Conservation (phyloP, 73 alveolate species). For the Chromera velia region DNA sequence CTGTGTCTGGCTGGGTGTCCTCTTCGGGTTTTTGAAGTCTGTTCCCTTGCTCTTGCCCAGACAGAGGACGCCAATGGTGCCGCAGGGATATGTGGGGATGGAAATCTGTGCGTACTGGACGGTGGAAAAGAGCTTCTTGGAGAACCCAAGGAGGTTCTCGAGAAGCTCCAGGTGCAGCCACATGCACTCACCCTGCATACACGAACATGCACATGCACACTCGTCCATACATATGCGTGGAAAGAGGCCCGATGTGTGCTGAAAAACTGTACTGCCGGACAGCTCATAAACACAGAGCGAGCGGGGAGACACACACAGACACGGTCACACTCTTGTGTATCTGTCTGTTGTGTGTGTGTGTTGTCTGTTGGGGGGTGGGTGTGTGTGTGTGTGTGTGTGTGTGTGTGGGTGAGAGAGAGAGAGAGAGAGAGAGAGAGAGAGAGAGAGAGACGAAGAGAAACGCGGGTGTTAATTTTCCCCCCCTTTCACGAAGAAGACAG, state of each 20-base stretch:
- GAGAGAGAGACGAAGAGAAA: too few relatives aligned
- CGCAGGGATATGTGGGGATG: constrained; percentile 38
- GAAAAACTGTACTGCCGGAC: too few relatives aligned
- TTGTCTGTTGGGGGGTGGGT: too few relatives aligned
- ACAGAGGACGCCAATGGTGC: constrained; percentile 23
- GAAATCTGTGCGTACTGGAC: not conserved
- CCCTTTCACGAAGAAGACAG: too few relatives aligned
- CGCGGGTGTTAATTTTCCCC: too few relatives aligned
- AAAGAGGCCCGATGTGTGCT: too few relatives aligned
- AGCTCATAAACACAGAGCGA: too few relatives aligned
- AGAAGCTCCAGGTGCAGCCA: not conserved
- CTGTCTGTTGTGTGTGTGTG: not conserved
- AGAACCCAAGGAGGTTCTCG: not conserved
- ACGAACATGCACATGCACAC: not conserved
- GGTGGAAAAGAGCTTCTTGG: not conserved
- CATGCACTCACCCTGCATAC: not conserved
- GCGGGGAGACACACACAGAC: not conserved
- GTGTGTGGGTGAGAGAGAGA: too few relatives aligned
- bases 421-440: too few relatives aligned
- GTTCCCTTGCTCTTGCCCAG: not conserved
- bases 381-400: too few relatives aligned
- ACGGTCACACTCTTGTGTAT: not conserved
- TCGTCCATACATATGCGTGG: too few relatives aligned
- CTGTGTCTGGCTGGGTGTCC: not conserved
- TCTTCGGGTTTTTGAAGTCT: not conserved